Percentiles rank a stretch among this genome's conserved stretches.
phyloP scores from a whole-genome alignment of 352 stramenopile genomes.

The Globisporangium uncinulatum region DNA sequence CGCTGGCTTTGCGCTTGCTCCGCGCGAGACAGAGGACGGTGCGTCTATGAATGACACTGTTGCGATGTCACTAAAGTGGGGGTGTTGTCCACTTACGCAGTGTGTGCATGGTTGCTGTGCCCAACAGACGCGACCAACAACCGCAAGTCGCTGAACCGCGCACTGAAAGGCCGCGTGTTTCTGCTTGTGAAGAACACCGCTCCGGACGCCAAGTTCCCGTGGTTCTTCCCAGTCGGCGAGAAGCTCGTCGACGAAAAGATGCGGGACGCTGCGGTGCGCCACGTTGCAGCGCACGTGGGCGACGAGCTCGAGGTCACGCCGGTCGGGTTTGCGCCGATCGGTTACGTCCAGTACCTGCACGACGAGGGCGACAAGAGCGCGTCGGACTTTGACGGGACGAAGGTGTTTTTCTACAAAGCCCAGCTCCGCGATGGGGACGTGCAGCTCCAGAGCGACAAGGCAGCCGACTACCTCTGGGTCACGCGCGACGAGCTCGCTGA shows the following conservation, averaged over 20 bases:
- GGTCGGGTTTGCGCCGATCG: constrained; percentile 70
- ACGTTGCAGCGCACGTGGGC: constrained; percentile 41
- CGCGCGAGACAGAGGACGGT: constrained; percentile 69
- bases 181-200: constrained; percentile 57
- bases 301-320: constrained; percentile 41
- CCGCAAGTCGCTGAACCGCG: constrained; percentile 82
- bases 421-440: constrained; percentile 59
- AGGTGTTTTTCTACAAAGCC: constrained; percentile 87
- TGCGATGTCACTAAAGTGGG: not conserved
- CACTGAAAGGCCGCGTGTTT: constrained; percentile 76
- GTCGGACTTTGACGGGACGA: constrained; percentile 66
- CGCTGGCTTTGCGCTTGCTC: constrained; percentile 68
- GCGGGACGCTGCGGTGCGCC: constrained; percentile 66
- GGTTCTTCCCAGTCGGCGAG: constrained; percentile 73
- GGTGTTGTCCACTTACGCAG: not conserved
- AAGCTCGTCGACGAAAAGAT: constrained; percentile 69
- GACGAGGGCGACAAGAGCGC: constrained; percentile 15
- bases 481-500: constrained; percentile 67
- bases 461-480: constrained; percentile 77
- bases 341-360: constrained; percentile 70
- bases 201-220: constrained; percentile 51
- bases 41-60: not conserved
- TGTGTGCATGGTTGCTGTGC: not conserved
- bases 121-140: constrained; percentile 53
- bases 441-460: constrained; percentile 48